phyloP scores from a whole-genome alignment of 2,329 filamentous ascomycete genomes.

The Cordyceps cicadae region DNA sequence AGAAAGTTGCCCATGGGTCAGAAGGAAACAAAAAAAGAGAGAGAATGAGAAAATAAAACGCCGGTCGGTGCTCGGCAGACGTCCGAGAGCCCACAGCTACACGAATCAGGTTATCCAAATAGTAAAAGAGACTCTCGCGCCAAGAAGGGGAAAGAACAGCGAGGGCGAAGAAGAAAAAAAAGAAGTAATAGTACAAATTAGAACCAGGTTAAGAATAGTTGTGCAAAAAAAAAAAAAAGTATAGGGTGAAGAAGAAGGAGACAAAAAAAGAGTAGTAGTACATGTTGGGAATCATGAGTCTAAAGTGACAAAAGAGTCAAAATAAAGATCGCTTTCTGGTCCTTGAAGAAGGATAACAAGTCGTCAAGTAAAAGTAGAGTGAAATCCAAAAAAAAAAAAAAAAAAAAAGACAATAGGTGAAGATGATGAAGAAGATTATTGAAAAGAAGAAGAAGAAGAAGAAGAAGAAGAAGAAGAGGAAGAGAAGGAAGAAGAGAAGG shows the following conservation, averaged over 20 bases:
- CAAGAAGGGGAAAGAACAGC: not conserved
- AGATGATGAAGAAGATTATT: not conserved
- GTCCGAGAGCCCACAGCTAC: too few species aligned
- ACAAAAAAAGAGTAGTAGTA: slow-evolving; percentile 11
- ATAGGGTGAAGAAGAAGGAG: not conserved
- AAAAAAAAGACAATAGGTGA: not conserved
- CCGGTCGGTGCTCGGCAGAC: too few species aligned
- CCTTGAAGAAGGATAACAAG: not conserved
- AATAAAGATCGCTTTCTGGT: not conserved
- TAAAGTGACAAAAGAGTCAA: slow-evolving; percentile 14
- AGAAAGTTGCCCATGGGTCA: too few species aligned
- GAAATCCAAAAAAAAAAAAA: not conserved
- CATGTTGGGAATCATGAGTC: slow-evolving; percentile 13
- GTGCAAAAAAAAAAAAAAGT: slow-evolving; percentile 5
- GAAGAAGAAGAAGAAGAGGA: too few species aligned
- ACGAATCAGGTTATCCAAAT: not conserved
- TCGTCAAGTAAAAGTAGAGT: not conserved
- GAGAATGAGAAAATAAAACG: too few species aligned
- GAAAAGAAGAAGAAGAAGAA: not conserved
- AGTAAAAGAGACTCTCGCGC: not conserved
- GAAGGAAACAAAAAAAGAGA: too few species aligned
- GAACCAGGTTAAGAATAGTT: not conserved
- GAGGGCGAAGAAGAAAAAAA: not conserved
- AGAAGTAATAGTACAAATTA: not conserved
- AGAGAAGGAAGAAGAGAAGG: too few species aligned